Percentiles rank a stretch among this genome's conserved stretches.
Conservation (phyloP, 139 green algal genomes). For the Diplosphaera chodatii region DNA sequence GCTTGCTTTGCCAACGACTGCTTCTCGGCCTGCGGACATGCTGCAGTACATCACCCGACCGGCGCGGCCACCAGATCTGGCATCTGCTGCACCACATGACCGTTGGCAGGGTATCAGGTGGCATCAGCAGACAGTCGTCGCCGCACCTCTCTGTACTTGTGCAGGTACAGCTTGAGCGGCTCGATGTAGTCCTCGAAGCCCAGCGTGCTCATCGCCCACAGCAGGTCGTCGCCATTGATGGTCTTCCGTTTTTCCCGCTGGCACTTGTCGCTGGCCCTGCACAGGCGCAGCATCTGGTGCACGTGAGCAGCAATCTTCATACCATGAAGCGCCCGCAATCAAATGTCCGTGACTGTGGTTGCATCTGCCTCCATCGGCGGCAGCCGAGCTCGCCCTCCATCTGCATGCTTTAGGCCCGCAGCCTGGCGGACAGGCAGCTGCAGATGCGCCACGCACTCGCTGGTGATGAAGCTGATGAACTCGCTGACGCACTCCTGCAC, state of each 20-base stretch:
- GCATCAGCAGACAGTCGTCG: background rate
- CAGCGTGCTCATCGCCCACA: constrained; percentile 96
- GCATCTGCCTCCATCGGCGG: too few relatives aligned
- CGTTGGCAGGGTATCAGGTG: background rate
- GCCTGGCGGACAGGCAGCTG: too few relatives aligned
- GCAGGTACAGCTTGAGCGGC: constrained; percentile 91
- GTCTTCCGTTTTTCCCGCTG: constrained; percentile 98
- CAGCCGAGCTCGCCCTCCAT: too few relatives aligned
- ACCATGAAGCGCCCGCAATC: too few relatives aligned
- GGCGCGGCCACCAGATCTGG: too few relatives aligned
- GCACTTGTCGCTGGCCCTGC: constrained; percentile 97
- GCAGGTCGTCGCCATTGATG: constrained; percentile 97
- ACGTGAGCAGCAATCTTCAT: background rate
- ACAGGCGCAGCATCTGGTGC: constrained; percentile 1
- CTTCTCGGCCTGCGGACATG: constrained; percentile 16
- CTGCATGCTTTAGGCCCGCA: too few relatives aligned
- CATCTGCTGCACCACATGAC: too few relatives aligned
- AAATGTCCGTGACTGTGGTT: too few relatives aligned
- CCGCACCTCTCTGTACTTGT: constrained; percentile 88
- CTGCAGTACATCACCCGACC: too few relatives aligned
- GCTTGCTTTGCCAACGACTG: constrained; percentile 18
- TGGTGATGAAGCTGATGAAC: constrained; percentile 99
- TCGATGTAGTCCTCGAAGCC: constrained; percentile 97
- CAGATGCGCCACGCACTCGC: constrained; percentile 70
- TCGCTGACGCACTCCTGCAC: constrained; percentile 99